Base-by-base conservation (phyloP, 2,329 filamentous ascomycete species). In the Clonostachys solani region DNA sequence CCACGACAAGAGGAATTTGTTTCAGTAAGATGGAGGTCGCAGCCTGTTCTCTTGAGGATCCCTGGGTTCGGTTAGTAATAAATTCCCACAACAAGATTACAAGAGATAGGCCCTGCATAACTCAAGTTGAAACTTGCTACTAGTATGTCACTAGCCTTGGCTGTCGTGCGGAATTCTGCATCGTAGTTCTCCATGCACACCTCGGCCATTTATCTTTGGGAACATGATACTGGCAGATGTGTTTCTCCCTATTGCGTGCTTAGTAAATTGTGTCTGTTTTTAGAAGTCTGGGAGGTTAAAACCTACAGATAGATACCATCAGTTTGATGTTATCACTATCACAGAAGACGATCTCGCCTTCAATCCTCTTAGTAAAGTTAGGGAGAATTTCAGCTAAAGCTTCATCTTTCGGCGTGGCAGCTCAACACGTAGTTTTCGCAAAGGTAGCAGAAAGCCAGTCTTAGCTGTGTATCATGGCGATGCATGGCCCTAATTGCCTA, bases 121-220 rank as follows among this genome's bases (percentile, higher is more conserved):
- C 92, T 92, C 60, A 96, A 96, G 72, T 95, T 95, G 73, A 84
- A 95, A 34, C 91, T 90, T 0, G 84, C 71, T 1, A 96, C 91
- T 2, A 96, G 78, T 46, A 96, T 88, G 57, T 96, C 92, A 44
- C 82, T 83, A 0, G 80, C 61, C 52, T 78, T 78, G 41, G 87
- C 84, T 33, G 84, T 73, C 1, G 69, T 64, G 9, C 75, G 65
- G 63, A 96, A 96, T 0, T 73, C 63, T 0, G 77, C 68, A 61
- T 97, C 92, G 68, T 95, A 97, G 74, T 96, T 97, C 63, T 87
- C 80, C 91, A 97, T 96, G 66, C 87, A 92, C 1, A 92, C 91
- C 54, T 87, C 74, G 0, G 90, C 89, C 92, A 97, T 96, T 48
- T 82, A 23, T 23, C 83, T 50, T 89, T 86, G 1, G 68, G 73